These are phyloP conservation scores for Globisporangium emineosum DNA, from an alignment of 352 stramenopile species.

Conservation along the genomic window DNA sequence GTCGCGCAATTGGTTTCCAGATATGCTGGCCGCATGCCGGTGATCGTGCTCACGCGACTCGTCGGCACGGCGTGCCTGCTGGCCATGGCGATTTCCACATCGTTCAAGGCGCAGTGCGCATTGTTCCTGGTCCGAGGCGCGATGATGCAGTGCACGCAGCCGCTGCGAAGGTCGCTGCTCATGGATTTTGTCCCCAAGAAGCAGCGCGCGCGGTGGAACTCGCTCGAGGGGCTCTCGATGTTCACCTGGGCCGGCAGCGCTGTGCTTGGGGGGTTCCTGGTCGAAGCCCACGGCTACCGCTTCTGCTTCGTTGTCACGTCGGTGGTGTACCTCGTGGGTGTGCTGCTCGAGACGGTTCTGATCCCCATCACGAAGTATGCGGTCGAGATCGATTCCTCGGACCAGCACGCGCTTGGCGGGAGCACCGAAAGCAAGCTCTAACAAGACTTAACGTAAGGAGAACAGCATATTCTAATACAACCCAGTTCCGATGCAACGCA, in stretches of 20 bases:
- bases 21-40: slow-evolving; percentile 41
- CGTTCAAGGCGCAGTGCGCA: slow-evolving; percentile 30
- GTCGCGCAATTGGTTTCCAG: slow-evolving; percentile 41
- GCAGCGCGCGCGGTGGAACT: slow-evolving; percentile 66
- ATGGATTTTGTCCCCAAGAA: slow-evolving; percentile 74
- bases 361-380: slow-evolving; percentile 54
- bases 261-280: slow-evolving; percentile 55
- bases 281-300: slow-evolving; percentile 62
- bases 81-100: slow-evolving; percentile 37
- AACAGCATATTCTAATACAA: no score
- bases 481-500: no score
- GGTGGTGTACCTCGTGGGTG: slow-evolving; percentile 39
- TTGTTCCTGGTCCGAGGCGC: slow-evolving; percentile 52
- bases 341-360: slow-evolving; percentile 49
- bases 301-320: slow-evolving; percentile 57
- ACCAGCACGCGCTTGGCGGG: slow-evolving; percentile 5
- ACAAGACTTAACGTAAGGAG: no score
- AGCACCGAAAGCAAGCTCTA: slow-evolving; percentile 6
- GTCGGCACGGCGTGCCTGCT: slow-evolving; percentile 41
- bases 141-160: slow-evolving; percentile 63
- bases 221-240: slow-evolving; percentile 58
- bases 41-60: slow-evolving; percentile 44
- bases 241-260: slow-evolving; percentile 66
- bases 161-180: slow-evolving; percentile 59
- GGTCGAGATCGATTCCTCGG: slow-evolving; percentile 12